Conservation (phyloP, 352 stramenopile genomes). For the Phytophthora crassamura region DNA sequence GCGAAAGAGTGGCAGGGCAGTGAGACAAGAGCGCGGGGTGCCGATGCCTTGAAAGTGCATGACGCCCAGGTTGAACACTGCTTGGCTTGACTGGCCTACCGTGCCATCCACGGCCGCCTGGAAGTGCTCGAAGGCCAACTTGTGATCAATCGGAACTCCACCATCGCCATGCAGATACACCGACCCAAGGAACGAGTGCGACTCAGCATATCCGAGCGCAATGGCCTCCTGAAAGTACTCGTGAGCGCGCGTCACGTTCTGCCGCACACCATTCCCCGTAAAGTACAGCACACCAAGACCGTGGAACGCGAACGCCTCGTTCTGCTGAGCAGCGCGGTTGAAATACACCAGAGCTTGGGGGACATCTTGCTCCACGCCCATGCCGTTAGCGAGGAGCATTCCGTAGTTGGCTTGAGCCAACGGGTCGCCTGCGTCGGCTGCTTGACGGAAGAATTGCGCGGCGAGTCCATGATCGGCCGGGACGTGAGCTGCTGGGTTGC, state of each 20-base stretch:
- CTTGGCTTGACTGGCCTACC: constrained; percentile 53
- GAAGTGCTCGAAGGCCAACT: constrained; percentile 69
- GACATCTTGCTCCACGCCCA: constrained; percentile 67
- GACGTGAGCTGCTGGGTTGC: constrained; percentile 64
- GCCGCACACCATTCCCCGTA: constrained; percentile 51
- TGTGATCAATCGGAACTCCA: constrained; percentile 54
- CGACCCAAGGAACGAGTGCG: constrained; percentile 73
- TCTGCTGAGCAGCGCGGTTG: constrained; percentile 54
- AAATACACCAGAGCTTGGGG: constrained; percentile 70
- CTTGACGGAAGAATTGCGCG: constrained; percentile 67
- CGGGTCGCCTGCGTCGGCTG: constrained; percentile 68
- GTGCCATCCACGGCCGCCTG: constrained; percentile 51
- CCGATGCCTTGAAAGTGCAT: constrained; percentile 77
- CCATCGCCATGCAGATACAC: constrained; percentile 71
- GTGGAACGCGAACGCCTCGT: constrained; percentile 69
- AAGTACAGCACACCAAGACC: constrained; percentile 73
- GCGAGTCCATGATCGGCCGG: constrained; percentile 54
- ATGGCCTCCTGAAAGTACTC: constrained; percentile 69
- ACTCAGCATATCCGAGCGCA: constrained; percentile 61
- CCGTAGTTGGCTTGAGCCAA: constrained; percentile 74
- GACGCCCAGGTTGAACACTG: constrained; percentile 75
- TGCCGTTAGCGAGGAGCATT: constrained; percentile 74
- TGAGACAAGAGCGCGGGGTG: constrained; percentile 50
- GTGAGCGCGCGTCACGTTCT: constrained; percentile 68
- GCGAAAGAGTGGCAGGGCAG: constrained; percentile 66